These are phyloP conservation scores for Bolboschoenus planiculmis DNA, from an alignment of 176 grass and related monocot species.

Conservation along the genomic window DNA sequence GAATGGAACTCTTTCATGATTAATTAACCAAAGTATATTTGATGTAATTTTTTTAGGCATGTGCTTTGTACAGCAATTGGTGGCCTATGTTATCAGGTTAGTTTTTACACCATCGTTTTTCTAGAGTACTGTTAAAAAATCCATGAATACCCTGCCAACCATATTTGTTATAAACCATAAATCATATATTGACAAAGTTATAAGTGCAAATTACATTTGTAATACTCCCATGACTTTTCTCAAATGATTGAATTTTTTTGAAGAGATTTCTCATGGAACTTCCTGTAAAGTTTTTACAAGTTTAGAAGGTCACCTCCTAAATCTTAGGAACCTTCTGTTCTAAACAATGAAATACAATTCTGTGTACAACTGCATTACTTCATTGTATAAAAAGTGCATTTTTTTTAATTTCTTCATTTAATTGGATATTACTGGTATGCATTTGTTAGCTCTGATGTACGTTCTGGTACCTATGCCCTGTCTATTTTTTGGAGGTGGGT, in stretches of 20 bases:
- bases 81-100: conserved; percentile 99
- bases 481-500: conserved; percentile 89
- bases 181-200: neutral
- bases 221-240: neutral
- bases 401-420: neutral
- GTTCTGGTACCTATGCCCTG: conserved; percentile 94
- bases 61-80: conserved; percentile 97
- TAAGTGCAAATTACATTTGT: neutral
- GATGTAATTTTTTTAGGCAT: conserved; percentile 47
- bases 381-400: neutral
- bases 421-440: conserved; percentile 24
- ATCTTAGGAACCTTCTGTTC: neutral
- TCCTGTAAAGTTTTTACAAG: neutral
- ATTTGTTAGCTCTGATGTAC: conserved; percentile 77
- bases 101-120: neutral
- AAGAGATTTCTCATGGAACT: neutral
- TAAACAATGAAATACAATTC: neutral
- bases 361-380: neutral
- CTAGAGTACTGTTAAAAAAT: neutral
- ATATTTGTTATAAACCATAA: neutral
- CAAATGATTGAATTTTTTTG: neutral
- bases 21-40: neutral
- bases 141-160: neutral
- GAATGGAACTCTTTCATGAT: neutral
- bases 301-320: neutral